These are phyloP conservation scores for Acephala macrosclerotiorum DNA, from an alignment of 2,329 filamentous ascomycete species.

Conservation along the genomic window DNA sequence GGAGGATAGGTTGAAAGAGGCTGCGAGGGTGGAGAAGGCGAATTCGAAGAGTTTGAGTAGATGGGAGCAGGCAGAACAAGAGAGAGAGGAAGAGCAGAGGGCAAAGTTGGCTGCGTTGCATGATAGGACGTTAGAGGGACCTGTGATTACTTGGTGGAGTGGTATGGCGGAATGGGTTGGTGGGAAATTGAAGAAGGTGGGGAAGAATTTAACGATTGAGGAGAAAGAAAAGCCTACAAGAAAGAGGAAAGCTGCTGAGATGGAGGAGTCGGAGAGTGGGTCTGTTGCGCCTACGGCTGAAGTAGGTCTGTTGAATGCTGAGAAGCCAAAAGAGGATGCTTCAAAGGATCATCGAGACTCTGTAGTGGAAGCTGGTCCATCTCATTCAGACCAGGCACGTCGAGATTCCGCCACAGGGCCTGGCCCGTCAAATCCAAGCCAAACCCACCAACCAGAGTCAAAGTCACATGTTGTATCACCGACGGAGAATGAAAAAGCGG, in stretches of 20 bases:
- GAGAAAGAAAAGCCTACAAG: conserved; percentile 59
- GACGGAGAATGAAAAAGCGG: not conserved
- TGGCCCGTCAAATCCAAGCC: not conserved
- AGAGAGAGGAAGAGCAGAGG: conserved; percentile 82
- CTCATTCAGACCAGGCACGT: not conserved
- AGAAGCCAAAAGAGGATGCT: not conserved
- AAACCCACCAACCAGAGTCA: not conserved
- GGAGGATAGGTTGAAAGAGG: conserved; percentile 82
- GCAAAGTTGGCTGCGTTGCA: conserved; percentile 88
- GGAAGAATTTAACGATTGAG: conserved; percentile 68
- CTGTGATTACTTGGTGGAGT: conserved; percentile 92
- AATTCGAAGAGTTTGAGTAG: conserved; percentile 91
- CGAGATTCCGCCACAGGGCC: not conserved
- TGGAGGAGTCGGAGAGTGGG: conserved; percentile 34
- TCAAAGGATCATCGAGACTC: not conserved
- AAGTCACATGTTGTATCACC: not conserved
- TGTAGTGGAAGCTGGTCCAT: not conserved
- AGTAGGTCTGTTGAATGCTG: conserved; percentile 3
- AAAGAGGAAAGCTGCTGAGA: conserved; percentile 64
- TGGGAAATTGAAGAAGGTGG: conserved; percentile 75
- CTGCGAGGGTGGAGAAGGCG: conserved; percentile 80
- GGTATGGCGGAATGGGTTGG: conserved; percentile 85
- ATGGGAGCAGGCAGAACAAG: conserved; percentile 93
- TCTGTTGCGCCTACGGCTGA: conserved; percentile 15
- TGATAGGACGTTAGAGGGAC: conserved; percentile 84